Evolutionary conservation across 2,329 filamentous ascomycete genomes (phyloP), one percentile per base, ranked within the genome.

Genomic region (Fusarium tjaetaba): DNA sequence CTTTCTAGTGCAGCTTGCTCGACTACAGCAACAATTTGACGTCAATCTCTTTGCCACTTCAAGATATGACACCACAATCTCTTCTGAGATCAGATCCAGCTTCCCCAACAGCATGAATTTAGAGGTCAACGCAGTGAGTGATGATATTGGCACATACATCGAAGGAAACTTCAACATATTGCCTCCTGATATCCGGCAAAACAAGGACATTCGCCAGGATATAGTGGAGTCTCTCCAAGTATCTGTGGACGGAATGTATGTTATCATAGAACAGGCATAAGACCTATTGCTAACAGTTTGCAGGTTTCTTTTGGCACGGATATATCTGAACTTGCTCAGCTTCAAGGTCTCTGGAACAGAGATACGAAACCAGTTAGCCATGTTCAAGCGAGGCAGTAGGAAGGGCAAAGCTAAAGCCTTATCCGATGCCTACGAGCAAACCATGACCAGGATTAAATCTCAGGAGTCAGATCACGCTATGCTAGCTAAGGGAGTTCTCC

Each of bases 191-290:
- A 45, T 45, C 16, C 42, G 42, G 1, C 42, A 45, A 5, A 26
- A 45, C 4, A 9, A 14, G 3, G 24, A 9, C 0, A 24, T 45
- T 45, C 16, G 42, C 7, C 16, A 1, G 11, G 24, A 45, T 26
- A 45, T 45, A 0, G 3, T 45, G 4, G 16, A 45, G 11, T 20
- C 16, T 13, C 0, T 45, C 14, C 42, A 45, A 1, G 24, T 20
- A 20, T 45, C 42, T 26, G 42, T 26, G 0, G 42, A 26, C 2
- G 24, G 42, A 26, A 45, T 45, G 24, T 6, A 4, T 2, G 42
- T 13, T 13, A 18, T 24, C n/a, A 43, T 18, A 2, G 0, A 8
- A 8, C n/a, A 8, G 15, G 0, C 1, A 24, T 2, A 2, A 2
- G 6, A 7, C 4, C 1, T 8, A 8, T 11, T 11, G 2, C 4